Evolutionary conservation across 441 rosid species (phyloP).

Genomic region (Pelargonium australe): DNA sequence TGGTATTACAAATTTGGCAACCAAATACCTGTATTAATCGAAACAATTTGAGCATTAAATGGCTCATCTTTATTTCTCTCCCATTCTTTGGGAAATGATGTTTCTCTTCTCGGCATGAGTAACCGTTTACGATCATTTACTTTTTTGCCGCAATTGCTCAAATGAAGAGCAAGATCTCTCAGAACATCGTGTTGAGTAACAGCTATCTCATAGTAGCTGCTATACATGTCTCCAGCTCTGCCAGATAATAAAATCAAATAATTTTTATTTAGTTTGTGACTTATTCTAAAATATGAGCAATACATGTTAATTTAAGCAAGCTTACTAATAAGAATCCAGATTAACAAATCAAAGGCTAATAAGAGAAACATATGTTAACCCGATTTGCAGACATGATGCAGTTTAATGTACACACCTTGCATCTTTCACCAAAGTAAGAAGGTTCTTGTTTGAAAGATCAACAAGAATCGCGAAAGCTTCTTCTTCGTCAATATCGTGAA

Average conservation of each 20-base stretch:
- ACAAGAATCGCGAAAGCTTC: constrained; percentile 56
- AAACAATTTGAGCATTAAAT: constrained; percentile 61
- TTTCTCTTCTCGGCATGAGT: constrained; percentile 63
- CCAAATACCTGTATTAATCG: constrained; percentile 61
- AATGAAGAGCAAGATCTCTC: constrained; percentile 68
- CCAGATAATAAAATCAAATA: constrained; percentile 15
- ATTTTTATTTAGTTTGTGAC: constrained; percentile 1
- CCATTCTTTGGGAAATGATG: constrained; percentile 66
- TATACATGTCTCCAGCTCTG: constrained; percentile 61
- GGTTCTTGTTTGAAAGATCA: constrained; percentile 69
- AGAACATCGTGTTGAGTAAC: constrained; percentile 76
- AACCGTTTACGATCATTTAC: constrained; percentile 44
- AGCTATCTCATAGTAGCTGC: constrained; percentile 58
- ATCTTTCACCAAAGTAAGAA: constrained; percentile 70
- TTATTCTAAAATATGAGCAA: neutral
- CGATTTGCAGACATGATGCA: neutral
- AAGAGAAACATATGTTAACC: neutral
- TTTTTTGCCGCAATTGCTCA: constrained; percentile 36
- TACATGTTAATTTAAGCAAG: too few relatives aligned
- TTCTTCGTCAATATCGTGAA: constrained; percentile 44
- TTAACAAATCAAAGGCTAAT: neutral
- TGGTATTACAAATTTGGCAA: neutral
- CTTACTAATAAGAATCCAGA: too few relatives aligned
- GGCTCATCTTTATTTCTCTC: constrained; percentile 52
- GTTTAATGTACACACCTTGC: constrained; percentile 35